phyloP scores from a whole-genome alignment of 805 yeast genomes.

The Dipodascus geniculatus region DNA sequence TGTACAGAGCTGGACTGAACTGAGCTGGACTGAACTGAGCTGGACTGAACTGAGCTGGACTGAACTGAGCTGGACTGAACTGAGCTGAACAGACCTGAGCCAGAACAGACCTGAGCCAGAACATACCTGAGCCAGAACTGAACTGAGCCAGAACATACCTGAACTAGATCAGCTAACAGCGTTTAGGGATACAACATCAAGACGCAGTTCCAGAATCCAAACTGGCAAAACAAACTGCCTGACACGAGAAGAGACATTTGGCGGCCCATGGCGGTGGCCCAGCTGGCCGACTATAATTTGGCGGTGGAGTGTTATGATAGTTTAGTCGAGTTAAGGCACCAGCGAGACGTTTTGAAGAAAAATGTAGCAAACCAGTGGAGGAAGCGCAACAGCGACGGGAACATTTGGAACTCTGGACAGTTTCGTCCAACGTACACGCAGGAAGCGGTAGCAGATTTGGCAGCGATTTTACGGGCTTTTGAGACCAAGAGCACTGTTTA shows the following conservation, averaged over 20 bases:
- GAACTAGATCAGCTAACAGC: background rate
- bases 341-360: slow-evolving; percentile 51
- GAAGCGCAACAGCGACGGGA: slow-evolving; percentile 61
- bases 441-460: slow-evolving; percentile 81
- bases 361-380: slow-evolving; percentile 55
- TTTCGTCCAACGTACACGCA: slow-evolving; percentile 84
- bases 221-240: slow-evolving; percentile 83
- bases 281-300: slow-evolving; percentile 43
- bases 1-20: too few species aligned
- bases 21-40: too few species aligned
- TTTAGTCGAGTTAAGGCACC: slow-evolving; percentile 58
- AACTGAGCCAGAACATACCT: background rate
- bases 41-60: too few species aligned
- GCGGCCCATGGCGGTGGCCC: slow-evolving; percentile 82
- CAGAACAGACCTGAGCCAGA: too few species aligned
- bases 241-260: slow-evolving; percentile 73
- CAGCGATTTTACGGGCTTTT: slow-evolving; percentile 55
- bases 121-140: too few species aligned
- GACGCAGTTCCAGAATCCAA: slow-evolving; percentile 65
- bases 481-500: slow-evolving; percentile 27
- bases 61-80: too few species aligned
- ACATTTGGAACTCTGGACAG: slow-evolving; percentile 78
- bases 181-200: slow-evolving; percentile 35
- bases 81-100: too few species aligned
- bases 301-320: slow-evolving; percentile 68